These are phyloP conservation scores for Eleusine coracana DNA, from an alignment of 176 grass and related monocot species.

Conservation along the genomic window DNA sequence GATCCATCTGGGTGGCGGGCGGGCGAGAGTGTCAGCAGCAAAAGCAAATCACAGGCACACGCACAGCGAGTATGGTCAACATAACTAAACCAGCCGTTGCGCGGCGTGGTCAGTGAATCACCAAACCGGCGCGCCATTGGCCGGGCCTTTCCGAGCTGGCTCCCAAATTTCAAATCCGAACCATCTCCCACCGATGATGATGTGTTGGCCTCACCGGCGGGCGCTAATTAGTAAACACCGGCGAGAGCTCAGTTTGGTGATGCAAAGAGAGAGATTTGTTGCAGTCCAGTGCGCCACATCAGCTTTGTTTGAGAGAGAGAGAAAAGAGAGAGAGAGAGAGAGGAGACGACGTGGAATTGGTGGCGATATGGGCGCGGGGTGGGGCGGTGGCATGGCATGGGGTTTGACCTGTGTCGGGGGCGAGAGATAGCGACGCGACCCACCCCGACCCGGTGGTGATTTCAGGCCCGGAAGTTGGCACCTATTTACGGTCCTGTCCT, in stretches of 20 bases:
- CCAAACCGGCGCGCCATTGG: not conserved
- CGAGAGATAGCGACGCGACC: not conserved
- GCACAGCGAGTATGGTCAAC: slow-evolving; percentile 5
- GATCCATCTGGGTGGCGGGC: too few species aligned
- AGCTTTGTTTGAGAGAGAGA: too few species aligned
- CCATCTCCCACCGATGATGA: not conserved
- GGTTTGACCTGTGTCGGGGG: slow-evolving; percentile 39
- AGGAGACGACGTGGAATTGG: slow-evolving; percentile 33
- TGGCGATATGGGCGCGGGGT: not conserved
- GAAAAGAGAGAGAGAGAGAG: not conserved
- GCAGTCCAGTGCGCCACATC: too few species aligned
- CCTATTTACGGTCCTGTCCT: not conserved
- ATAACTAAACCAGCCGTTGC: not conserved
- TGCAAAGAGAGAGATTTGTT: too few species aligned
- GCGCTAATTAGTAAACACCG: too few species aligned
- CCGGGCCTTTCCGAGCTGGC: too few species aligned
- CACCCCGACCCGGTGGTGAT: too few species aligned
- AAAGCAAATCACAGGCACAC: too few species aligned
- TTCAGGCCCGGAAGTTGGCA: not conserved
- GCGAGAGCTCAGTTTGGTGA: too few species aligned
- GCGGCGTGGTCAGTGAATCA: not conserved
- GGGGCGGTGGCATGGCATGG: not conserved
- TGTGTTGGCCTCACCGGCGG: not conserved
- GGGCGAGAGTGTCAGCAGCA: not conserved
- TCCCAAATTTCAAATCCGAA: not conserved